Percentiles rank a stretch among this genome's conserved stretches.
phyloP scores from a whole-genome alignment of 2,329 filamentous ascomycete genomes.

The Fusarium brachygibbosum region DNA sequence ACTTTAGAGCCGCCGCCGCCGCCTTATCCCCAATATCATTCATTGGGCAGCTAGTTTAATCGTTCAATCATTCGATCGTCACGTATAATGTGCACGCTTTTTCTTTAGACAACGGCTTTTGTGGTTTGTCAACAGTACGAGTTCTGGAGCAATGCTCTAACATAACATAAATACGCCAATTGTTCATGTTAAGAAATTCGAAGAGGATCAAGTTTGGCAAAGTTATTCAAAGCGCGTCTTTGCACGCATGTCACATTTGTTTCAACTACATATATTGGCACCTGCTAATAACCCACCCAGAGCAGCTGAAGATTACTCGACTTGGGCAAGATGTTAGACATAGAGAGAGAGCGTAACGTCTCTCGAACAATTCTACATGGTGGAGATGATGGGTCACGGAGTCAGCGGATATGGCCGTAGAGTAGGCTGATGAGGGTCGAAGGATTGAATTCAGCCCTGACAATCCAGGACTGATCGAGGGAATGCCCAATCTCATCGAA shows the following conservation, averaged over 20 bases:
- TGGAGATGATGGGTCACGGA: slow-evolving; percentile 8
- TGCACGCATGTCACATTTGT: background rate
- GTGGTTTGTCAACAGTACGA: slow-evolving; percentile 5
- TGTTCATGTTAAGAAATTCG: slow-evolving; percentile 25
- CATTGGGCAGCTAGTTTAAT: slow-evolving; percentile 14
- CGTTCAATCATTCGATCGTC: slow-evolving; percentile 35
- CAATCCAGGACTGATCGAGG: slow-evolving; percentile 34
- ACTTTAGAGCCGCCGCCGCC: slow-evolving; percentile 23
- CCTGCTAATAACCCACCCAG: background rate
- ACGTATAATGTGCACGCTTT: slow-evolving; percentile 27
- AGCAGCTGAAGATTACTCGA: background rate
- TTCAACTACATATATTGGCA: background rate
- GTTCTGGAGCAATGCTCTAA: slow-evolving; percentile 16
- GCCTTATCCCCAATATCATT: slow-evolving; percentile 31
- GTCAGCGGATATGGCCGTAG: slow-evolving; percentile 13
- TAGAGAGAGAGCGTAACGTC: background rate
- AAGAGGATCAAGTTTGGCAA: slow-evolving; percentile 25
- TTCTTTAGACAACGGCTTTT: slow-evolving; percentile 5
- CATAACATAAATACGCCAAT: slow-evolving; percentile 8
- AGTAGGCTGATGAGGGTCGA: slow-evolving; percentile 11
- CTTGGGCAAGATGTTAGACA: background rate
- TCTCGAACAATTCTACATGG: background rate
- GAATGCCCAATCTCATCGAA: slow-evolving; percentile 3
- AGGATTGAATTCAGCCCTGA: slow-evolving; percentile 36
- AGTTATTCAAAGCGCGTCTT: slow-evolving; percentile 31